A percentile compares a stretch with the other conserved stretches of the same genome.
phyloP scores from a whole-genome alignment of 1,139 yeast genomes.

The Lizanozyma gosingica region DNA sequence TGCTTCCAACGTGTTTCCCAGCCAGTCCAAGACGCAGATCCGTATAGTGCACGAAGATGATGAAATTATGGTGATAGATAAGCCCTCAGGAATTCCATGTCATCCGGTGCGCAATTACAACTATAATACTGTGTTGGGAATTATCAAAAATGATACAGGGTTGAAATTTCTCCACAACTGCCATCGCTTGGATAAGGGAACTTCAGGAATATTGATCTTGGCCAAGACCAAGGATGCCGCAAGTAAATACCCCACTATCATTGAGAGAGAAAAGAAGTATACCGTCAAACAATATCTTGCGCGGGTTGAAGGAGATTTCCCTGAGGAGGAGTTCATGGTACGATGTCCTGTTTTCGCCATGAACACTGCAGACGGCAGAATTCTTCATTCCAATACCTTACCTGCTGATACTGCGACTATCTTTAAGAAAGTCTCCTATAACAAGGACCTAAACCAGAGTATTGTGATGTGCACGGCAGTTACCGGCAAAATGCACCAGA shows the following conservation, averaged over 20 bases:
- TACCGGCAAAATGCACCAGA: conserved; percentile 75
- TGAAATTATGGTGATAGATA: conserved; percentile 50
- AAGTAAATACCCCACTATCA: conserved; percentile 29
- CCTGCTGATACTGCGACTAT: conserved; percentile 26
- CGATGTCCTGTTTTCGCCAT: conserved; percentile 30
- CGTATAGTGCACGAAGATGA: conserved; percentile 40
- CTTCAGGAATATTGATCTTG: conserved; percentile 64
- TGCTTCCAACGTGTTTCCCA: conserved; percentile 7
- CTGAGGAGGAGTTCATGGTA: conserved; percentile 17
- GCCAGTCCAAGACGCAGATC: conserved; percentile 12
- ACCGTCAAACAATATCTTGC: conserved; percentile 50
- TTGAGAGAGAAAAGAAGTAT: conserved; percentile 25
- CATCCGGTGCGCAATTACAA: conserved; percentile 69
- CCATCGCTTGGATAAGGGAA: conserved; percentile 63
- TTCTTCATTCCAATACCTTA: conserved; percentile 20
- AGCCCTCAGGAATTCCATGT: conserved; percentile 72
- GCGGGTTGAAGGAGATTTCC: conserved; percentile 53
- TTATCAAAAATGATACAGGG: conserved; percentile 33
- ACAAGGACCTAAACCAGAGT: conserved; percentile 30
- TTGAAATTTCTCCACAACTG: conserved; percentile 42
- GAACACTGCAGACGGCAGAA: conserved; percentile 27
- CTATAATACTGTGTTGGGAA: conserved; percentile 54
- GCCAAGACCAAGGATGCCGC: conserved; percentile 43
- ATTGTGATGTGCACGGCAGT: conserved; percentile 57
- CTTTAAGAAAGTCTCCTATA: conserved; percentile 20